Evolutionary conservation across 257 asterid species (phyloP).

Genomic region (Echium plantagineum): DNA sequence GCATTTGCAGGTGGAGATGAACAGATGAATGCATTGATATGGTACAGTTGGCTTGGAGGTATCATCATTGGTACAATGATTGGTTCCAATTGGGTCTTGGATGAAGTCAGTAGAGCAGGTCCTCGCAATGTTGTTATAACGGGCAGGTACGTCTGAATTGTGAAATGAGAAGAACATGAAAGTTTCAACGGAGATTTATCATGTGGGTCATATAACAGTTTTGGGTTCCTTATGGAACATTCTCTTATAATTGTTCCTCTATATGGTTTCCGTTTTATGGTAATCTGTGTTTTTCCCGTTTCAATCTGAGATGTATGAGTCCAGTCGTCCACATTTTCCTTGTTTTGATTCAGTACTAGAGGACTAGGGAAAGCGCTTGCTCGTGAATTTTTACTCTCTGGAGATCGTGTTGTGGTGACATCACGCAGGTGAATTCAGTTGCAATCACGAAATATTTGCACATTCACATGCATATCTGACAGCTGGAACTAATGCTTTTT

Average conservation of each 20-base stretch:
- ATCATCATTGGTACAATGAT: constrained; percentile 90
- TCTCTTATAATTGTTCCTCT: background rate
- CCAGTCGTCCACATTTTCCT: constrained; percentile 8
- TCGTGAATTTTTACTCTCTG: constrained; percentile 87
- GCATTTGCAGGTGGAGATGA: constrained; percentile 66
- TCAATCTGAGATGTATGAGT: background rate
- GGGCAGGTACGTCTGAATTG: constrained; percentile 53
- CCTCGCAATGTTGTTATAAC: constrained; percentile 93
- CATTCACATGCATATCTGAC: constrained; percentile 1
- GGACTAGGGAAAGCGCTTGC: constrained; percentile 99
- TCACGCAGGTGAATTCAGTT: constrained; percentile 64
- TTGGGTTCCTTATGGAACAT: background rate
- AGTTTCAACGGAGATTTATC: background rate
- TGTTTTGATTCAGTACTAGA: constrained; percentile 62
- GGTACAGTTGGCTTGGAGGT: constrained; percentile 99
- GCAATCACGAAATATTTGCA: constrained; percentile 3
- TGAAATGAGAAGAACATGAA: background rate
- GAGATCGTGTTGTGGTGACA: constrained; percentile 79
- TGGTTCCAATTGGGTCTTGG: constrained; percentile 91
- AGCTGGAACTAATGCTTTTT: constrained; percentile 16
- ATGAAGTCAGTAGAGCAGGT: constrained; percentile 89
- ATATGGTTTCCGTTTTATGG: too few relatives aligned
- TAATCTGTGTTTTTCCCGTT: background rate
- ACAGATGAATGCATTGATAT: constrained; percentile 75
- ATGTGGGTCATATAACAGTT: too few relatives aligned